These are phyloP conservation scores for Sugiyamaella paludigena DNA, from an alignment of 1,139 yeast genomes.

Conservation along the genomic window DNA sequence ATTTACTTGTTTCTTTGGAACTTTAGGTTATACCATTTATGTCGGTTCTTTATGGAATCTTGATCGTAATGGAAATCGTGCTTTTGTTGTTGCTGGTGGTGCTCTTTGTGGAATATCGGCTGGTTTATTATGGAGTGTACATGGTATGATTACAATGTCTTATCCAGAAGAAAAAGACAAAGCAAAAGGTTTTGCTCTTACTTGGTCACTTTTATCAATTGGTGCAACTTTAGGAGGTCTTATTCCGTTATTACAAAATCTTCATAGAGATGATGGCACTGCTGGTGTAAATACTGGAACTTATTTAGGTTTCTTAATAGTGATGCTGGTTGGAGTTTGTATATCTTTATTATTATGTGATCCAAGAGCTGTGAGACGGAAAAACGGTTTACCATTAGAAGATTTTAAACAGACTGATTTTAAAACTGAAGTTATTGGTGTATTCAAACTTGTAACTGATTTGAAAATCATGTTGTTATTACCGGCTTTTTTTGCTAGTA, in stretches of 20 bases:
- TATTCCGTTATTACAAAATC: slow-evolving; percentile 21
- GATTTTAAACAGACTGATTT: slow-evolving; percentile 20
- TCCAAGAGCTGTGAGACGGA: slow-evolving; percentile 19
- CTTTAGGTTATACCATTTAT: slow-evolving; percentile 22
- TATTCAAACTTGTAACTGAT: slow-evolving; percentile 20
- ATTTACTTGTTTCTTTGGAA: slow-evolving; percentile 21
- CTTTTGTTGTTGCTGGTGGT: slow-evolving; percentile 24
- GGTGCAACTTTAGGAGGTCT: slow-evolving; percentile 24
- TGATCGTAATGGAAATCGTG: slow-evolving; percentile 20
- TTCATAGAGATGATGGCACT: slow-evolving; percentile 16
- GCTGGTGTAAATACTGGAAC: slow-evolving; percentile 24
- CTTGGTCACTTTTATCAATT: slow-evolving; percentile 23
- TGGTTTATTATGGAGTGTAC: slow-evolving; percentile 25
- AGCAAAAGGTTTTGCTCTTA: slow-evolving; percentile 20
- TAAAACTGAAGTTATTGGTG: slow-evolving; percentile 17
- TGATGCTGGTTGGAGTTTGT: slow-evolving; percentile 20
- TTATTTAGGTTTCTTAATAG: slow-evolving; percentile 23
- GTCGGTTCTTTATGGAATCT: slow-evolving; percentile 23
- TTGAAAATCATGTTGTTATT: slow-evolving; percentile 20
- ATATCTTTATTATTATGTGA: slow-evolving; percentile 15
- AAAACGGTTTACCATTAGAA: slow-evolving; percentile 19
- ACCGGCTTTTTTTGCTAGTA: slow-evolving; percentile 24
- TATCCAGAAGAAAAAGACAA: slow-evolving; percentile 23
- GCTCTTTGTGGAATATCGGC: slow-evolving; percentile 24
- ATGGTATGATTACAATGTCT: slow-evolving; percentile 24